Base-by-base conservation (phyloP, 352 stramenopile genomes). In the Phytophthora sojae region DNA sequence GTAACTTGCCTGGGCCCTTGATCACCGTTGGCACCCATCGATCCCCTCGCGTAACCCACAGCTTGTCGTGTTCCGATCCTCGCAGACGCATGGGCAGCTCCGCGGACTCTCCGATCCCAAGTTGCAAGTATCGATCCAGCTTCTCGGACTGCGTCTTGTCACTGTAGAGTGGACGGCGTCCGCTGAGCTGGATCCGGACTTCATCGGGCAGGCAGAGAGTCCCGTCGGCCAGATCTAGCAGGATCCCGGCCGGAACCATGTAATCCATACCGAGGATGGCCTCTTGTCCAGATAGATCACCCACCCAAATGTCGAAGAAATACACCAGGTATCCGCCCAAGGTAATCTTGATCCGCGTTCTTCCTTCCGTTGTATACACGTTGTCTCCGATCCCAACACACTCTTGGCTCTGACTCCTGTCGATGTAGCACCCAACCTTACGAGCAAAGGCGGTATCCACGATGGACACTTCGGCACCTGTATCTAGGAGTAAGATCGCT, bases 211-310 rank as follows among this genome's bases (percentile, higher is more conserved):
- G n/a, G n/a, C n/a, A n/a, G n/a, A n/a, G n/a, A n/a, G n/a, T n/a
- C n/a, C n/a, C n/a, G n/a, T 52, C 29, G 0, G 50, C 56, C 21
- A 57, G 39, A 47, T 69, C 56, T 1, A 74, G n/a, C 2, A 47
- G 67, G 2, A 74, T 54, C 6, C 67, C 67, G 0, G 54, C 56
- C 2, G 61, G 57, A 1, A 64, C 57, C 67, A 70, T 70, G 52
- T 70, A 70, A 17, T 44, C 35, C 35, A 44, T 44, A 9, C 35
- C 35, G 9, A 11, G 35, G 12, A 44, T 44, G 12, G 35, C 35
- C 12, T 44, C 35, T 9, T 44, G 35, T 15, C 35, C 12, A 3
- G 9, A 44, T 15, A 44, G 35, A 9, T 44, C 8, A 14, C 35
- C 35, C 8, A 44, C 35, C 35, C 35, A 44, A 11, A 44, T 44